Evolutionary conservation across 179 eudicot genomes (phyloP), one percentile per base, ranked within the genome.

Genomic region (Spergularia azorica): DNA sequence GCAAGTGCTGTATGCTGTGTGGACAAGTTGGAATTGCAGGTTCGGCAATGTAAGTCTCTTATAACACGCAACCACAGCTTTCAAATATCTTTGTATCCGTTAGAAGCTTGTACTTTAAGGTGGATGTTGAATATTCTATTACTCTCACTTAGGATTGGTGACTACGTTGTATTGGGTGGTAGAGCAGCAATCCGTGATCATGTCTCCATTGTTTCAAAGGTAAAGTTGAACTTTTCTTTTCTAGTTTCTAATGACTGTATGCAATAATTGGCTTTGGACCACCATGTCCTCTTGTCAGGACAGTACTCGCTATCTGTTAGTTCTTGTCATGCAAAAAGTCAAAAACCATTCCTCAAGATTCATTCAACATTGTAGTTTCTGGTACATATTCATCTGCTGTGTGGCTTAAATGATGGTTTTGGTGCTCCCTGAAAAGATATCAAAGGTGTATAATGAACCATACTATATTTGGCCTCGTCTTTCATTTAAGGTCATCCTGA

Each of bases 1-100:
- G 98, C 54, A 85, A 86, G 85, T 79, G 70, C 67, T 93, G 97
- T 75, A 83, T 93, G 78, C 68, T 95, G 39, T 95, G 99, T 57
- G 99, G 99, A 52, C 98, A 93, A 87, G 99, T 84, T 52, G 99
- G 98, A 55, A 85, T 93, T 78, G 99, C 98, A 2, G 99, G 98
- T 77, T 95, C 99, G 71, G 98, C 80, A 43, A 90, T 86, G 98
- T 95, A 85, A 77, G 89, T 59, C 70, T 62, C 62, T 63, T 16
- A 32, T 10, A 39, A 59, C 16, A 20, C 41, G 20, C 46, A 16
- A 51, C 76, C 67, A 17, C 50, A 26, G 17, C 73, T 73, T 55
- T 36, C 36, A 10, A 71, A 85, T 21, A 21, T 21, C 21, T 21
- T 21, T 65, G 11, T 58, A 57, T 18, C 18, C 14, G 48, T 41